A percentile compares a stretch with the other conserved stretches of the same genome.
phyloP scores from a whole-genome alignment of 108 stramenopile species.

The Nitzschia sp. region DNA sequence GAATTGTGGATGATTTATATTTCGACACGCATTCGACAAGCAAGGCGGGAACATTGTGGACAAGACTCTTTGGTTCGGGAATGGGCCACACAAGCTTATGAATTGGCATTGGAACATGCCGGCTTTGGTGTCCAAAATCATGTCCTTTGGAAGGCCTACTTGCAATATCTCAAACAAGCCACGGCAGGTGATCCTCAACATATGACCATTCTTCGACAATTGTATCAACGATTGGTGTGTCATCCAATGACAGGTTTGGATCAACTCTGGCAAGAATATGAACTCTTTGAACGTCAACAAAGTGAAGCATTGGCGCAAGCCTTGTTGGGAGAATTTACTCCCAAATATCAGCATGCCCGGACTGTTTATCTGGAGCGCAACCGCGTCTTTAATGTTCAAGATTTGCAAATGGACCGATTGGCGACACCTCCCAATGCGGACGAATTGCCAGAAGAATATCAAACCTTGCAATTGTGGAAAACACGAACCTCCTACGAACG shows the following conservation, averaged over 20 bases:
- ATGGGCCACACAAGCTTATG: constrained; percentile 60
- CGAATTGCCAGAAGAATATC: constrained; percentile 63
- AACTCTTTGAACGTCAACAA: constrained; percentile 77
- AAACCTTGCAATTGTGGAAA: constrained; percentile 70
- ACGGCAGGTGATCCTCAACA: constrained; percentile 49
- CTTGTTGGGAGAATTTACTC: constrained; percentile 67
- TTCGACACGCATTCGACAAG: constrained; percentile 57
- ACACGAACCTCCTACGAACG: constrained; percentile 80
- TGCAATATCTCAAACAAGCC: constrained; percentile 67
- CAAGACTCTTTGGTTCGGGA: constrained; percentile 42
- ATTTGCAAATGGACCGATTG: constrained; percentile 57
- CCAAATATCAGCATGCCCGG: constrained; percentile 88
- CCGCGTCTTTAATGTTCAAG: constrained; percentile 59
- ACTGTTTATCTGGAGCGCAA: constrained; percentile 82
- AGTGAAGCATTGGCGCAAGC: constrained; percentile 76
- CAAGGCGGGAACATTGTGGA: constrained; percentile 35
- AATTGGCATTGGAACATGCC: constrained; percentile 60
- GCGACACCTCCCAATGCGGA: constrained; percentile 67
- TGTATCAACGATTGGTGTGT: constrained; percentile 77
- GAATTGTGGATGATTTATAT: constrained; percentile 82
- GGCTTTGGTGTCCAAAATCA: constrained; percentile 71
- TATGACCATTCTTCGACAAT: constrained; percentile 59
- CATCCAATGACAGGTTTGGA: constrained; percentile 88
- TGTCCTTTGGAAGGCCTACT: constrained; percentile 75
- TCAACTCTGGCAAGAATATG: constrained; percentile 88